Evolutionary conservation across 768 basidiomycete genomes (phyloP), one percentile per base, ranked within the genome.

Genomic region (Boletus sp.): DNA sequence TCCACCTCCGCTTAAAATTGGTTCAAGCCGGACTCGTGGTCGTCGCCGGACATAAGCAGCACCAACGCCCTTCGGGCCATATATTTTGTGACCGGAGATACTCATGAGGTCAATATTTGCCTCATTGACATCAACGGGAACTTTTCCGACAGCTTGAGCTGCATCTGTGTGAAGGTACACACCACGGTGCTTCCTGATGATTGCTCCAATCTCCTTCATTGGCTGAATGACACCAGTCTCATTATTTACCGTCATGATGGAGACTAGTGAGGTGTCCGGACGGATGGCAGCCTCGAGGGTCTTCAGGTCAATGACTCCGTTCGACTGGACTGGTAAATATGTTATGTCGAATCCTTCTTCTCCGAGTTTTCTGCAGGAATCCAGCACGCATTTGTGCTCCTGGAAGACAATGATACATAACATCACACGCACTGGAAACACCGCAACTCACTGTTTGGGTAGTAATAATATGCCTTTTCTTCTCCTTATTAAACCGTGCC

Each of bases 151-250:
- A 5, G 94, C 96, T 71, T 99, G 97, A 0, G 97, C 97, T 29
- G 92, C 96, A 71, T 99, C 97, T 18, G 97, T 95, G 75, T 99
- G 97, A 80, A 99, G 87, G 73, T 92, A 89, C 17, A 96, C 82
- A 14, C 94, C 93, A 57, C 90, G 87, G 69, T 96, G 87, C 73
- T 92, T 90, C 68, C 88, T 87, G 33, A 90, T 70, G 36, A 96
- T 81, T 3, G 84, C 83, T 32, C 96, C 96, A 54, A 99, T 99
- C 71, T 98, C 94, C 69, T 92, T 89, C 60, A 98, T 80, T 2
- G 97, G 97, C 69, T 98, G 97, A 54, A 99, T 97, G 61, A 98
- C 95, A 24, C 97, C 97, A 5, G 94, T 98, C 76, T 99, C 97
- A 74, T 99, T 99, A 78, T 99, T 99, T 57, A 99, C 97, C 17